phyloP scores from a whole-genome alignment of 306 rosid species.

The Ammopiptanthus mongolicus region DNA sequence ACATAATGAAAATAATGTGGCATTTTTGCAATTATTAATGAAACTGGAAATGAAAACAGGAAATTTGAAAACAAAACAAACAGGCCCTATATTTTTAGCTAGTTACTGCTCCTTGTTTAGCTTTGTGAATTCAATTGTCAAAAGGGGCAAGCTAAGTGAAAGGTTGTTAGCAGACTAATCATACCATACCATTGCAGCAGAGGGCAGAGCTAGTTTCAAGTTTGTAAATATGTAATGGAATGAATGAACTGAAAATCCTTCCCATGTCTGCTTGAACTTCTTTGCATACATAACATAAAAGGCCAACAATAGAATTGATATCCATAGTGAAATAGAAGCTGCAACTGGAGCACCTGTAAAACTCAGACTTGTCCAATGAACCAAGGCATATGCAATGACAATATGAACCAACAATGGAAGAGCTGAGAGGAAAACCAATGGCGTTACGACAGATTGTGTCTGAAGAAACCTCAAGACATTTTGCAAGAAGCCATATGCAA shows the following conservation, averaged over 20 bases:
- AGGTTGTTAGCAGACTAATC: slow-evolving; percentile 2
- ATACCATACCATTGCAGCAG: slow-evolving; percentile 81
- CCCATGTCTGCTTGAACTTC: slow-evolving; percentile 61
- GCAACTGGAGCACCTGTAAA: slow-evolving; percentile 67
- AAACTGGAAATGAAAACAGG: too few species aligned
- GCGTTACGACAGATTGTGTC: slow-evolving; percentile 61
- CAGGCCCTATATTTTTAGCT: too few species aligned
- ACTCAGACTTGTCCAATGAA: slow-evolving; percentile 39
- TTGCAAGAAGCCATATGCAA: slow-evolving; percentile 64
- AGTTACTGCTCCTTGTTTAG: too few species aligned
- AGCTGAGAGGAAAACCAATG: slow-evolving; percentile 46
- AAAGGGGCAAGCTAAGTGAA: background rate
- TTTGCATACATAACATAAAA: slow-evolving; percentile 33
- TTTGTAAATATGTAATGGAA: slow-evolving; percentile 30
- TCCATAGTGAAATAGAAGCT: slow-evolving; percentile 58
- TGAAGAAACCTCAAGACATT: slow-evolving; percentile 70
- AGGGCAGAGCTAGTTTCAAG: slow-evolving; percentile 69
- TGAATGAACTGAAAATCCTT: slow-evolving; percentile 57
- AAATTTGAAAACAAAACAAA: too few species aligned
- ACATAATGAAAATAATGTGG: too few species aligned
- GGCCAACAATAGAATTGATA: slow-evolving; percentile 39
- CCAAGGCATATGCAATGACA: slow-evolving; percentile 51
- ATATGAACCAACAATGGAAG: slow-evolving; percentile 42
- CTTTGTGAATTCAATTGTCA: background rate
- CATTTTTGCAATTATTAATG: too few species aligned